A percentile compares a stretch with the other conserved stretches of the same genome.
Evolutionary conservation across 306 rosid genomes (phyloP).

Genomic region (Fragaria vesca): DNA sequence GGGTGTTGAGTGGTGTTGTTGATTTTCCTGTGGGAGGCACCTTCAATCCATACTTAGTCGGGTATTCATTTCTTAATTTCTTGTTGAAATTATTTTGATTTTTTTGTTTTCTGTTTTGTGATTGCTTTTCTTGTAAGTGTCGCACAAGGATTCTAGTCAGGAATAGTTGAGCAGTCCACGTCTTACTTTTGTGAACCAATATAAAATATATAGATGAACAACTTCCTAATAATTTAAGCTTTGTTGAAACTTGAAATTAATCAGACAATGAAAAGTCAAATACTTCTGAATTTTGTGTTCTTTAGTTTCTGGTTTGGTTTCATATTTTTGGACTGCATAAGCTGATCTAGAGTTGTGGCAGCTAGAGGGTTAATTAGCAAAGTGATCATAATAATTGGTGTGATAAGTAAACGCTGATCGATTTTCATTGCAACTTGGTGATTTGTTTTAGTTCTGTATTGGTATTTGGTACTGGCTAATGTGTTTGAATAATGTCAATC

Average conservation of each 20-base stretch:
- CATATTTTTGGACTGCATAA: not conserved
- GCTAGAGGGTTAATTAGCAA: not conserved
- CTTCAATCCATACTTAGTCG: slow-evolving; percentile 61
- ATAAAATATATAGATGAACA: not conserved
- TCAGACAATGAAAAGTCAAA: not conserved
- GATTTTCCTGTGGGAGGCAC: slow-evolving; percentile 56
- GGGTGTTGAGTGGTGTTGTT: slow-evolving; percentile 51
- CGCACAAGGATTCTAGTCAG: not conserved
- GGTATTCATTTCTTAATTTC: slow-evolving; percentile 32
- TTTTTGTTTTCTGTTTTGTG: not conserved
- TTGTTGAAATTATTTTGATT: not conserved
- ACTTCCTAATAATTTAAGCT: not conserved
- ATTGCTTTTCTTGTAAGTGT: not conserved
- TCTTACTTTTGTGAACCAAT: not conserved
- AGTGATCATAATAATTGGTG: not conserved
- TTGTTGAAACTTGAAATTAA: not conserved
- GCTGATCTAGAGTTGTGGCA: not conserved
- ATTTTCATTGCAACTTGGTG: not conserved
- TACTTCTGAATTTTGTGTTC: not conserved
- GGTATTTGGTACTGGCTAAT: not conserved
- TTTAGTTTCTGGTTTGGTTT: not conserved
- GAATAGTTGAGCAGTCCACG: slow-evolving; percentile 6
- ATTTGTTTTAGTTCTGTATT: not conserved
- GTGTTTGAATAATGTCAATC: not conserved
- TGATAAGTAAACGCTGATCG: not conserved